These are phyloP conservation scores for Immersiella caudata DNA, from an alignment of 495 filamentous ascomycete genomes.

Conservation along the genomic window DNA sequence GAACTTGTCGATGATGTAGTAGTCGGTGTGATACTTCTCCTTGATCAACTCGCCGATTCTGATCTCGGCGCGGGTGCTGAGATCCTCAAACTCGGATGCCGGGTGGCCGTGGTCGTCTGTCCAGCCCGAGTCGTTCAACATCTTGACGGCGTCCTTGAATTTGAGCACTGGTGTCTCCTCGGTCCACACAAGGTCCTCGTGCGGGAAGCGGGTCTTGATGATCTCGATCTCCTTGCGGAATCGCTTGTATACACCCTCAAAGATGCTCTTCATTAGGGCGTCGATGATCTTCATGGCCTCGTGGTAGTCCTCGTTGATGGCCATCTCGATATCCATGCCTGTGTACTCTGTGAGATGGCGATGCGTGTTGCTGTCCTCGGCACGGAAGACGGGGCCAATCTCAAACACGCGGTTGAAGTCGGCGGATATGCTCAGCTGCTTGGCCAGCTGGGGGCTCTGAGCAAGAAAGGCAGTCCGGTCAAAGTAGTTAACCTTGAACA, in stretches of 20 bases:
- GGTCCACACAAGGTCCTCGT: constrained; percentile 69
- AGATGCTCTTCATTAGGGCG: constrained; percentile 82
- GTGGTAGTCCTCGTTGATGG: constrained; percentile 85
- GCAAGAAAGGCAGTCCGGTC: constrained; percentile 85
- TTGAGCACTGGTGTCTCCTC: constrained; percentile 79
- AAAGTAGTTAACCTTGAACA: constrained; percentile 96
- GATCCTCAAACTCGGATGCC: constrained; percentile 71
- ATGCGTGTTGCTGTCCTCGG: constrained; percentile 96
- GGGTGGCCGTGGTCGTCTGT: constrained; percentile 71
- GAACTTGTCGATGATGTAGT: constrained; percentile 95
- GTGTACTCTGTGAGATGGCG: constrained; percentile 96
- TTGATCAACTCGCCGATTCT: constrained; percentile 79
- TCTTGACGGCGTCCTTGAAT: constrained; percentile 75
- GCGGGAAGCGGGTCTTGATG: constrained; percentile 62
- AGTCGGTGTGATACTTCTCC: constrained; percentile 85
- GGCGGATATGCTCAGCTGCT: constrained; percentile 92
- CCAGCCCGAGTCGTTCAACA: constrained; percentile 83
- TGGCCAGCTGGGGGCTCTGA: constrained; percentile 90
- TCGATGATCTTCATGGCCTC: constrained; percentile 85
- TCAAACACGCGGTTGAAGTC: constrained; percentile 92
- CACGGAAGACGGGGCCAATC: constrained; percentile 93
- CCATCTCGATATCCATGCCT: constrained; percentile 94
- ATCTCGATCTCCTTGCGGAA: constrained; percentile 68
- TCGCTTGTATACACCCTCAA: constrained; percentile 73
- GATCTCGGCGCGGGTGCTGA: constrained; percentile 86